A percentile compares a stretch with the other conserved stretches of the same genome.
Conservation (phyloP, 495 filamentous ascomycete genomes). For the Podospora tetraspora region DNA sequence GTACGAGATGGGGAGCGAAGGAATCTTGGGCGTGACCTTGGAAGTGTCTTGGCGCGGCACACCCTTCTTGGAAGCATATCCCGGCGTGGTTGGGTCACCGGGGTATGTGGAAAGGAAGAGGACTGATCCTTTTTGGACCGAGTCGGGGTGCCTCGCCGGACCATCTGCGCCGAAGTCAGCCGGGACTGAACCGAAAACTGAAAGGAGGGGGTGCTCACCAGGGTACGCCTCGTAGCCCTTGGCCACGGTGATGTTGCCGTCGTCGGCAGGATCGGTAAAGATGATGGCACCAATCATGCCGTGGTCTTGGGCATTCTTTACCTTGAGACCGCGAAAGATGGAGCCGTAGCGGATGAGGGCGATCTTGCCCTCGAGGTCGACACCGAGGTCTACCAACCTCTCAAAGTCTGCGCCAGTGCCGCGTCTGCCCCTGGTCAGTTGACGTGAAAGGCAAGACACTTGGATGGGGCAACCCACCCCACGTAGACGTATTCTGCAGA, state of each 20-base stretch:
- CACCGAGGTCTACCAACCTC: slow-evolving; percentile 61
- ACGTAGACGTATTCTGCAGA: slow-evolving; percentile 65
- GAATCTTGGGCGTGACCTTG: slow-evolving; percentile 64
- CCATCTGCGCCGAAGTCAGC: slow-evolving; percentile 42
- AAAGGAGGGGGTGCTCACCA: background rate
- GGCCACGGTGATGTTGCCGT: slow-evolving; percentile 67
- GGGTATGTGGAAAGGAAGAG: slow-evolving; percentile 62
- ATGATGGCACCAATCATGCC: slow-evolving; percentile 79
- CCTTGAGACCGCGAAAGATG: slow-evolving; percentile 77
- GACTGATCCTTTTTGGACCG: slow-evolving; percentile 76
- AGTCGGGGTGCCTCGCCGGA: slow-evolving; percentile 71
- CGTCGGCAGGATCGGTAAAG: slow-evolving; percentile 76
- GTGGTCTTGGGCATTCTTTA: slow-evolving; percentile 77
- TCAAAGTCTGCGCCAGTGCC: slow-evolving; percentile 56
- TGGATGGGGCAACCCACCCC: slow-evolving; percentile 46
- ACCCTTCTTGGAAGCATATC: slow-evolving; percentile 75
- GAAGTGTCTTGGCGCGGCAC: slow-evolving; percentile 61
- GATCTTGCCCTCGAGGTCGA: slow-evolving; percentile 72
- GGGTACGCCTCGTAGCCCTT: slow-evolving; percentile 70
- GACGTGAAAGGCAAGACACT: background rate
- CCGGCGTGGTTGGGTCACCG: slow-evolving; percentile 70
- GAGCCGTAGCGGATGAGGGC: slow-evolving; percentile 73
- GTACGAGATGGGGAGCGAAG: slow-evolving; percentile 83
- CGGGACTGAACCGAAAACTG: too few species aligned
- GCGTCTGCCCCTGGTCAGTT: background rate